These are phyloP conservation scores for Hypoxylon sp. DNA, from an alignment of 2,329 filamentous ascomycete species.

Conservation along the genomic window DNA sequence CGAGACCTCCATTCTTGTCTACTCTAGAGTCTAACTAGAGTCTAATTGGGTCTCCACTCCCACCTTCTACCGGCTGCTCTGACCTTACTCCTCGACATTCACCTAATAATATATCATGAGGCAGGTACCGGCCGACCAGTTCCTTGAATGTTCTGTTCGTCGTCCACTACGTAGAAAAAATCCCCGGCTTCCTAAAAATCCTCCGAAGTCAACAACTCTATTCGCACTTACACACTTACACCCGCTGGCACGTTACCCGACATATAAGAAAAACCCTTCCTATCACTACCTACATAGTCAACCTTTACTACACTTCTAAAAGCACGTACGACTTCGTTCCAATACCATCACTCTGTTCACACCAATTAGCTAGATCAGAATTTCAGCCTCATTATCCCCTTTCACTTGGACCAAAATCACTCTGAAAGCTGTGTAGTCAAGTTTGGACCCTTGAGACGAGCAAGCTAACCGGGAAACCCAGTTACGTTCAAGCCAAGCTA, in stretches of 20 bases:
- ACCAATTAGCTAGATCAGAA: not conserved
- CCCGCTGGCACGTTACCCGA: slow-evolving; percentile 34
- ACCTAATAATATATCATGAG: slow-evolving; percentile 49
- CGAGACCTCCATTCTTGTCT: slow-evolving; percentile 42
- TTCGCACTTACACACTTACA: slow-evolving; percentile 50
- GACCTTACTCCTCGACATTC: slow-evolving; percentile 41
- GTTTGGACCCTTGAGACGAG: slow-evolving; percentile 23
- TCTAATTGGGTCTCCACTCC: slow-evolving; percentile 51
- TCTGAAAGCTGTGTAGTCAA: slow-evolving; percentile 9
- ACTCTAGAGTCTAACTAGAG: slow-evolving; percentile 47
- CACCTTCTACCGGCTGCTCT: slow-evolving; percentile 43
- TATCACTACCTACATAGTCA: slow-evolving; percentile 7
- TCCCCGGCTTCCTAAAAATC: slow-evolving; percentile 48
- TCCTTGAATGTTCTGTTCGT: slow-evolving; percentile 31
- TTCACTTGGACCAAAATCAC: slow-evolving; percentile 12
- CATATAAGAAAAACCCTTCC: slow-evolving; percentile 27
- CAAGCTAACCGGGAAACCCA: slow-evolving; percentile 37
- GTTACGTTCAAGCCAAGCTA: slow-evolving; percentile 41
- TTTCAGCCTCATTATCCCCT: not conserved
- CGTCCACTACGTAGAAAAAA: slow-evolving; percentile 37
- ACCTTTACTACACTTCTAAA: slow-evolving; percentile 19
- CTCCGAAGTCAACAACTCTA: slow-evolving; percentile 50
- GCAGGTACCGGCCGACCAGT: slow-evolving; percentile 36
- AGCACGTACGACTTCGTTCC: slow-evolving; percentile 25
- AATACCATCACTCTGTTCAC: slow-evolving; percentile 12